Base-by-base conservation (phyloP, 345 rosid genomes). In the Lumnitzera littorea region DNA sequence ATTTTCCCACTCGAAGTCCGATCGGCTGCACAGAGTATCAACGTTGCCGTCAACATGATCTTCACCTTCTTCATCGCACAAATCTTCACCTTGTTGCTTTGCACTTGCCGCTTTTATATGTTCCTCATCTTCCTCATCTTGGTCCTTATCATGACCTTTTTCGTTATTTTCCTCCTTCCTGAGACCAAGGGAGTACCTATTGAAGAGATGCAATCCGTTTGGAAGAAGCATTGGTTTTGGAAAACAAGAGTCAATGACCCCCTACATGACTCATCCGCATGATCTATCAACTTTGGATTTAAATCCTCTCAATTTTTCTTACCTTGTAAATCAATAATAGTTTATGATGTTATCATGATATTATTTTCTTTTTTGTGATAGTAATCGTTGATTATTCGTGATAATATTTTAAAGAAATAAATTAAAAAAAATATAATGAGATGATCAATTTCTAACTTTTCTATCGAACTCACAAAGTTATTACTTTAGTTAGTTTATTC, bases 1-100 rank as follows among this genome's bases (percentile, higher is more conserved):
- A 85, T 82, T 20, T 78, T 80, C 60, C 88, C 88, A 24, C 54
- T 85, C 27, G 91, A 85, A 68, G 61, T 85, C 58, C 62, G 91
- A 20, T 85, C 86, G 17, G 86, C 91, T 1, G 88, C 82, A 16
- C 88, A 80, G 60, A 70, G 79, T 58, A 71, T 85, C 47, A 78
- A 68, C 27, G 84, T 78, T 1, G 27, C 81, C 11, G 81, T 80
- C 1, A 80, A 80, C 76, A 78, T 80, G 88, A 74, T 80, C 68
- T 80, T 72, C 68, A 85, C 88, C 0, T 85, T 85, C 67, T 51
- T 62, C 6, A 74, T 85, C 11, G 91, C 88, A 1, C 91, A 85
- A 64, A 58, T 80, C 67, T 85, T 85, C 79, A 75, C 79, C 4
- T 36, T 69, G 2, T 72, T 80, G 81, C 84, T 85, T 15, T 85